A percentile compares a stretch with the other conserved stretches of the same genome.
These are phyloP conservation scores for Candida wancherniae DNA, from an alignment of 805 yeast genomes.

Conservation along the genomic window DNA sequence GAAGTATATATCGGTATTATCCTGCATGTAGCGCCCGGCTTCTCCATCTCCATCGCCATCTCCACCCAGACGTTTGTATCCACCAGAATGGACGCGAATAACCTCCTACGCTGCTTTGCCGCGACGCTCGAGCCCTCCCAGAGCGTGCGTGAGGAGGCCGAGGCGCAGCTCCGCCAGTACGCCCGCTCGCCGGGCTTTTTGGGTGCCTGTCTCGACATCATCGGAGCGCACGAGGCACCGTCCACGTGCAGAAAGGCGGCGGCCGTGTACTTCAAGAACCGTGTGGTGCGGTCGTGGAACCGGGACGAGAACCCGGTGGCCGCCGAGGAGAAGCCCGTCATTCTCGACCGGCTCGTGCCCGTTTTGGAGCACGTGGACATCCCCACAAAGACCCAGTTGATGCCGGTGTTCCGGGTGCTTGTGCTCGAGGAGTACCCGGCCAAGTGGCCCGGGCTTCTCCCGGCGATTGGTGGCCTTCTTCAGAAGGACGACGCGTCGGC, in stretches of 20 bases:
- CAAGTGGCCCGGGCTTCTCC: conserved; percentile 35
- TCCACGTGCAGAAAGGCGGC: conserved; percentile 60
- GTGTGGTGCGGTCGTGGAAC: conserved; percentile 61
- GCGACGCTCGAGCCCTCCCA: conserved; percentile 73
- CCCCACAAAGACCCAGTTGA: conserved; percentile 34
- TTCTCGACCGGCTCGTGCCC: conserved; percentile 63
- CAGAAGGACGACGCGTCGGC: conserved; percentile 24
- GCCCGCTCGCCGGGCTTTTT: conserved; percentile 65
- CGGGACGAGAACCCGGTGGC: conserved; percentile 38
- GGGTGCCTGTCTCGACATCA: conserved; percentile 76
- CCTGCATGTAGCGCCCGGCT: background rate
- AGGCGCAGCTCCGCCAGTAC: conserved; percentile 55
- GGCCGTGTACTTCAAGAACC: conserved; percentile 79
- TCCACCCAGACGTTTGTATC: background rate
- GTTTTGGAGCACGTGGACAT: conserved; percentile 45
- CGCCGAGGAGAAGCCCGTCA: conserved; percentile 66
- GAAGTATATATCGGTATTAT: no score
- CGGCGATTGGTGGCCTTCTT: conserved; percentile 28
- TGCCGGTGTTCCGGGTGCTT: conserved; percentile 38
- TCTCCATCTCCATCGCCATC: background rate
- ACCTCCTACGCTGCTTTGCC: conserved; percentile 68
- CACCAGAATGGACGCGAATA: conserved; percentile 57
- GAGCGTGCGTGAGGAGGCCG: conserved; percentile 61
- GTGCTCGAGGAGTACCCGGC: conserved; percentile 31
- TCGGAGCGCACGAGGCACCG: conserved; percentile 41